Conservation (phyloP, 371 early-diverging fungal genomes). For the Homolaphlyctis polyrhiza region DNA sequence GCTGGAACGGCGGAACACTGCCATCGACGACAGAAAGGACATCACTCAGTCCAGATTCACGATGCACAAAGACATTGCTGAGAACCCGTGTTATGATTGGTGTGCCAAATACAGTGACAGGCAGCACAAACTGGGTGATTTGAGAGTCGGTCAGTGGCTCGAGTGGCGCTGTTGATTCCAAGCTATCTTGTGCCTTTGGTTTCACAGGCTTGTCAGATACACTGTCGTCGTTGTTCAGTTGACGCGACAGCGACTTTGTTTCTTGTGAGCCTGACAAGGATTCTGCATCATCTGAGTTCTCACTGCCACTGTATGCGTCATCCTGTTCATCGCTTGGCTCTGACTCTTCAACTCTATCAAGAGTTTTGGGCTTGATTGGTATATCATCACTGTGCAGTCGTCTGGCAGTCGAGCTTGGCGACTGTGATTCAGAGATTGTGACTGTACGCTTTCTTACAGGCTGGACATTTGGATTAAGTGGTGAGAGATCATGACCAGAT, state of each 20-base stretch:
- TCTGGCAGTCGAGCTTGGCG: too few relatives aligned
- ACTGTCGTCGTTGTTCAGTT: background rate
- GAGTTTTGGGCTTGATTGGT: too few relatives aligned
- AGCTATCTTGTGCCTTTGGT: background rate
- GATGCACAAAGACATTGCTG: constrained; percentile 45
- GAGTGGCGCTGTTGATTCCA: constrained; percentile 15
- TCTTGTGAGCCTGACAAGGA: background rate
- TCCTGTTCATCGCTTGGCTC: background rate
- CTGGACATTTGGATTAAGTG: too few relatives aligned
- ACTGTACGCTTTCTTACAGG: too few relatives aligned
- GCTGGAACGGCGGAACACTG: background rate
- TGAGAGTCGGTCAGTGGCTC: constrained; percentile 54
- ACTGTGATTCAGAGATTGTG: too few relatives aligned
- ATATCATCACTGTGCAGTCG: too few relatives aligned
- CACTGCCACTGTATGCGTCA: constrained; percentile 1
- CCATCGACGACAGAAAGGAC: constrained; percentile 13
- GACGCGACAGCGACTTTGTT: background rate
- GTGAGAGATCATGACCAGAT: too few relatives aligned
- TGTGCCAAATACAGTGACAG: constrained; percentile 50
- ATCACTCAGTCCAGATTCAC: constrained; percentile 45
- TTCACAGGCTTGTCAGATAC: too few relatives aligned
- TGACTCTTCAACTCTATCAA: background rate
- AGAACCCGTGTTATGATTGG: constrained; percentile 45
- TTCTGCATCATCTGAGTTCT: background rate
- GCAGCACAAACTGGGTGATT: constrained; percentile 36